These are phyloP conservation scores for Schizophyllum commune DNA, from an alignment of 1,284 basidiomycete species.

Conservation along the genomic window DNA sequence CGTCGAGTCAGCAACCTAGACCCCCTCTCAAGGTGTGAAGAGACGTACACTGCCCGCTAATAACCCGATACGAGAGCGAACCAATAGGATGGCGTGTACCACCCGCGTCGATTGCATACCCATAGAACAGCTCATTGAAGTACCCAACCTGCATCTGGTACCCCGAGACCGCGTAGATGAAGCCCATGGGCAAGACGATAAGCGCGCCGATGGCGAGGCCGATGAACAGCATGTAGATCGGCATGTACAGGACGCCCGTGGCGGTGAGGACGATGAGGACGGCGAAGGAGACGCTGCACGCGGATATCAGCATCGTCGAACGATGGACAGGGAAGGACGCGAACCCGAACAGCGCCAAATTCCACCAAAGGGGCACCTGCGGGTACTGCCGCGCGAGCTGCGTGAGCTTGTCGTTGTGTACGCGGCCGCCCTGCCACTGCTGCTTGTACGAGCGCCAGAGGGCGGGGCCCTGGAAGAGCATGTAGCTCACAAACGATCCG, in stretches of 20 bases:
- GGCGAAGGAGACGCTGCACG: constrained; percentile 7
- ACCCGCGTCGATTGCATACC: constrained; percentile 18
- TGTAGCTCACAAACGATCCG: constrained; percentile 15
- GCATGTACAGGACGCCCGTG: constrained; percentile 17
- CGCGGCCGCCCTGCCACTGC: constrained; percentile 1
- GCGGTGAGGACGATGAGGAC: constrained; percentile 16
- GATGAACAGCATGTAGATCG: constrained; percentile 19
- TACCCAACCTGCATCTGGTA: constrained; percentile 17
- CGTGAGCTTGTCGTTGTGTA: constrained; percentile 16
- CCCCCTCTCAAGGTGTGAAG: background rate
- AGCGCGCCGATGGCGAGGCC: constrained; percentile 16
- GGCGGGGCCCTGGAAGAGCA: constrained; percentile 18
- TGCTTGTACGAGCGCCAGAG: constrained; percentile 12
- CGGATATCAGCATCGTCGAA: background rate
- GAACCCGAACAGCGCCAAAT: constrained; percentile 12
- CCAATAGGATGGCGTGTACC: constrained; percentile 20
- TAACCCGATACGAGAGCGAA: constrained; percentile 17
- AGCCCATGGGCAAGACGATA: constrained; percentile 19
- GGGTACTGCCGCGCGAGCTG: constrained; percentile 19
- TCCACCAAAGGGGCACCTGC: constrained; percentile 19
- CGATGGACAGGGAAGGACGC: background rate
- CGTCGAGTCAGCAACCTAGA: background rate
- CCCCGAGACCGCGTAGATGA: constrained; percentile 17
- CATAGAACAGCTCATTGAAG: constrained; percentile 20
- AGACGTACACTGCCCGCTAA: constrained; percentile 11